Evolutionary conservation across 2,329 filamentous ascomycete species (phyloP).

Genomic region (Penicillium aurantiogriseum): DNA sequence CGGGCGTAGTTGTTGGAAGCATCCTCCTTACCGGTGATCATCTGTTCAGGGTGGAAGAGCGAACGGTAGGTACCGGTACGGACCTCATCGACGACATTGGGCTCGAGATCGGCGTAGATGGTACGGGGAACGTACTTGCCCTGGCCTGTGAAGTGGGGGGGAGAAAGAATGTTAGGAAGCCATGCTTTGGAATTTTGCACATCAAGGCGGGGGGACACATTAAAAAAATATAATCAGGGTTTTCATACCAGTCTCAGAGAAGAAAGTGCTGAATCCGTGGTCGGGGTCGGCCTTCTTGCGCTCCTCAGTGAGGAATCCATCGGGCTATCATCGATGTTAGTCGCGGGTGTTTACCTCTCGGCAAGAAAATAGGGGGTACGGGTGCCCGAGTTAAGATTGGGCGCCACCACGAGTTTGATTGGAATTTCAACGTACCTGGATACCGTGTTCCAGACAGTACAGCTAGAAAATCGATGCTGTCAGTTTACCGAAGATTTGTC

Average conservation of each 20-base stretch:
- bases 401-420: conserved; percentile 15
- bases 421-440: conserved; percentile 69
- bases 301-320: conserved; percentile 98
- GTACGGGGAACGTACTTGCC: conserved; percentile 98
- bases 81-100: conserved; percentile 99
- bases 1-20: conserved; percentile 99
- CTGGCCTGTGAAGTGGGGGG: conserved; percentile 62
- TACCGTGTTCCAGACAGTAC: conserved; percentile 99
- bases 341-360: conserved; percentile 24
- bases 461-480: conserved; percentile 61
- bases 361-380: conserved; percentile 19
- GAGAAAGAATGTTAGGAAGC: conserved; percentile 20
- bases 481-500: conserved; percentile 23
- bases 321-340: conserved; percentile 63
- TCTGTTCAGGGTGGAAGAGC: conserved; percentile 98
- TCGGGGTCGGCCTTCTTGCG: conserved; percentile 90
- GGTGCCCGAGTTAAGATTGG: conserved; percentile 19
- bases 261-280: conserved; percentile 99
- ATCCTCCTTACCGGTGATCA: conserved; percentile 99
- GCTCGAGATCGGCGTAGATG: conserved; percentile 99
- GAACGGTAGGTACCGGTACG: conserved; percentile 94
- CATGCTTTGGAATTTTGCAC: conserved; percentile 11
- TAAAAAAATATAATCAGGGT: conserved; percentile 21
- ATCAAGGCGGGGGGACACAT: conserved; percentile 9
- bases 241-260: conserved; percentile 92